These are phyloP conservation scores for Cladosporium oxysporum DNA, from an alignment of 2,329 filamentous ascomycete genomes.

Conservation along the genomic window DNA sequence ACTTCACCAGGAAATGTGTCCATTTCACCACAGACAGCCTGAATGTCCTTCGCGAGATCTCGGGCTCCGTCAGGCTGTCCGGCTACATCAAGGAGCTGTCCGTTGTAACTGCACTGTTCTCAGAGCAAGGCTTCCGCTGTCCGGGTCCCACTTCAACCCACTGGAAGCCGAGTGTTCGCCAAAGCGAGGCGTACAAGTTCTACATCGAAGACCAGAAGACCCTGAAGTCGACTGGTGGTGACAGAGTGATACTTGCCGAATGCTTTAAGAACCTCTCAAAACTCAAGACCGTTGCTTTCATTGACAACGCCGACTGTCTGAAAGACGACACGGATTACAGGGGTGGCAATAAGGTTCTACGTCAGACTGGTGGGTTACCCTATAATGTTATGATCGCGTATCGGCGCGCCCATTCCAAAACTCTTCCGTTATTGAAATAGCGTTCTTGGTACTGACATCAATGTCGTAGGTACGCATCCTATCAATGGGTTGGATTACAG, in stretches of 20 bases:
- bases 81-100: constrained; percentile 29
- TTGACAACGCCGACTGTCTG: constrained; percentile 14
- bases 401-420: background rate
- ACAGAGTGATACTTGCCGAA: constrained; percentile 27
- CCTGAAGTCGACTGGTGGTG: constrained; percentile 25
- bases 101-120: constrained; percentile 28
- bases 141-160: constrained; percentile 21
- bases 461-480: background rate
- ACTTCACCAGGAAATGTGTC: constrained; percentile 30
- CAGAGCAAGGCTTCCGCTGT: constrained; percentile 25
- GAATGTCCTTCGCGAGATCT: constrained; percentile 29
- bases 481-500: background rate
- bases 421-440: background rate
- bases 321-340: constrained; percentile 23
- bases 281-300: constrained; percentile 24
- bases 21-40: constrained; percentile 32
- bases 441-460: background rate
- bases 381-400: background rate
- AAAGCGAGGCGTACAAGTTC: constrained; percentile 30
- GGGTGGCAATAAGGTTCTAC: constrained; percentile 26
- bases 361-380: constrained; percentile 24
- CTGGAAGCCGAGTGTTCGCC: constrained; percentile 27
- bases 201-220: constrained; percentile 32
- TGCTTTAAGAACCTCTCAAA: constrained; percentile 28
- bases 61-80: constrained; percentile 27